phyloP scores from a whole-genome alignment of 2,329 filamentous ascomycete species.

The Scedosporium apiospermum region DNA sequence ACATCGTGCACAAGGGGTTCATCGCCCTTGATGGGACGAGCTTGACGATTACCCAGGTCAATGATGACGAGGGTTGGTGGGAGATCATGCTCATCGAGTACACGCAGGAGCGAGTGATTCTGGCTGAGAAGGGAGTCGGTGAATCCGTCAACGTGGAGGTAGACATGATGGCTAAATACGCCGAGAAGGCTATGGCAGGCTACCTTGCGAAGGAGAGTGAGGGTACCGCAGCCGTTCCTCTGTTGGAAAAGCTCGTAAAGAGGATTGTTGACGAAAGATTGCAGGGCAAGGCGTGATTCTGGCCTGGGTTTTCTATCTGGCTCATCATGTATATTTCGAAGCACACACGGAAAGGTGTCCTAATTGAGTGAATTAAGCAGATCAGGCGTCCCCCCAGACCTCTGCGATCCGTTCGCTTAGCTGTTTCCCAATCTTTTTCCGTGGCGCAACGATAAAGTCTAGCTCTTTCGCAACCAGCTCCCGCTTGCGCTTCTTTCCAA shows the following conservation, averaged over 20 bases:
- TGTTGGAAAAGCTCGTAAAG: slow-evolving; percentile 64
- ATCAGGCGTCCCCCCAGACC: slow-evolving; percentile 48
- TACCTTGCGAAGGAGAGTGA: slow-evolving; percentile 57
- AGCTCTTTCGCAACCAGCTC: slow-evolving; percentile 51
- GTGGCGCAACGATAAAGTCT: slow-evolving; percentile 44
- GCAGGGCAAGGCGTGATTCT: neutral
- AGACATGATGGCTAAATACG: slow-evolving; percentile 78
- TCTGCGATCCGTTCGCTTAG: slow-evolving; percentile 63
- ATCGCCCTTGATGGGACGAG: slow-evolving; percentile 91
- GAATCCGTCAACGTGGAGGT: slow-evolving; percentile 89
- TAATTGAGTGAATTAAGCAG: neutral
- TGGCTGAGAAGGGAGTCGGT: slow-evolving; percentile 66
- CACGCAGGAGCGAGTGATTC: slow-evolving; percentile 85
- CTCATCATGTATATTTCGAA: neutral
- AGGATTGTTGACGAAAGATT: slow-evolving; percentile 62
- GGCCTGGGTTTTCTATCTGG: neutral
- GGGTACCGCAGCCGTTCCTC: slow-evolving; percentile 35
- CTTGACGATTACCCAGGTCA: slow-evolving; percentile 79
- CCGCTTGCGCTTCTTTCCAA: slow-evolving; percentile 45
- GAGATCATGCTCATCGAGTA: slow-evolving; percentile 98
- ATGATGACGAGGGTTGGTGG: slow-evolving; percentile 73
- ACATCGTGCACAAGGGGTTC: slow-evolving; percentile 94
- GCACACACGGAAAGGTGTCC: neutral
- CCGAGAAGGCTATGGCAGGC: slow-evolving; percentile 78
- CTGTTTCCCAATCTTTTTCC: slow-evolving; percentile 57